Base-by-base conservation (phyloP, 2,329 filamentous ascomycete genomes). In the Ascosphaera apis region DNA sequence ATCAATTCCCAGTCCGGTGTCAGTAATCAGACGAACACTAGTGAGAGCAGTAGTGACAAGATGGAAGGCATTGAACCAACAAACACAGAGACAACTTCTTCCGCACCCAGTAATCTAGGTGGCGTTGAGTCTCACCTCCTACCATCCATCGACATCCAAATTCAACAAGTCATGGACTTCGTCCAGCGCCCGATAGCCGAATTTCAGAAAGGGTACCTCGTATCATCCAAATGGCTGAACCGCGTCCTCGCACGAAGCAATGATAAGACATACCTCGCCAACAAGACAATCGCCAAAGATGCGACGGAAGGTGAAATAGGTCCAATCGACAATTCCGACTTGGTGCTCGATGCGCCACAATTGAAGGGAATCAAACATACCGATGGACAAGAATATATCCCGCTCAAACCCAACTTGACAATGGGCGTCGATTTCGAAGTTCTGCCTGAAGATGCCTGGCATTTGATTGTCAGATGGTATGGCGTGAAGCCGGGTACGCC, bases 271-370 rank as follows among this genome's bases (percentile, higher is more conserved):
- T 28, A 28, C 25, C 25, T 28, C 25, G 25, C 13, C 13, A 13
- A 13, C 25, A 28, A 28, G 13, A 9, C 25, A 13, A 59, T 57
- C 28, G 60, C 65, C 40, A 77, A 78, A 42, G 57, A 63, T n/a
- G 65, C 66, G 7, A 50, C 62, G 8, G 66, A 74, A 39, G 69
- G 67, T 4, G 66, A 70, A 3, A 66, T 88, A 38, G 83, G 83
- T 1, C 78, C 80, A 0, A 68, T 95, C 21, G 82, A 93, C 60
- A 93, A 93, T 50, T 72, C 77, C 0, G 77, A 84, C 48, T 73
- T 93, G 40, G 71, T 84, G 36, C 61, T 73, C 40, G 65, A 73
- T 42, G 62, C 52, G 18, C 25, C 25, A 28, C 25, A 28, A 13
- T 28, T 9, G 9, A 8, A 13, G 25, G 25, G 9, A 8, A 9